phyloP scores from a whole-genome alignment of 202 grass and related monocot genomes.

The Setaria viridis region DNA sequence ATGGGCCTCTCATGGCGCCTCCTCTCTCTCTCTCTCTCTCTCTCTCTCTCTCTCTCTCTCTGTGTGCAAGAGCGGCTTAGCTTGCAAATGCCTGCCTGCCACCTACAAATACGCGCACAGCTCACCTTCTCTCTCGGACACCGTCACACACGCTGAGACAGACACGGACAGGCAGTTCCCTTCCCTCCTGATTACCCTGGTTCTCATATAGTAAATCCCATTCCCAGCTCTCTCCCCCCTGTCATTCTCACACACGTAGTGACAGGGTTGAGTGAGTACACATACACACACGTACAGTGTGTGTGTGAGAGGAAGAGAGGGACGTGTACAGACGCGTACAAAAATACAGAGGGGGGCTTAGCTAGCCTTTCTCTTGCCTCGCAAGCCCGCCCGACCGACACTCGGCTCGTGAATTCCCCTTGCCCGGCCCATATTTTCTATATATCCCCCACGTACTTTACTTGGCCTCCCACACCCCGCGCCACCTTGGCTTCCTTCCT shows the following conservation, averaged over 20 bases:
- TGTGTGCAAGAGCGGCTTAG: not conserved
- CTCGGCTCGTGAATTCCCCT: constrained; percentile 8
- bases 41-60: not conserved
- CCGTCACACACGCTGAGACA: not conserved
- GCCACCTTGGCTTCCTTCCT: not conserved
- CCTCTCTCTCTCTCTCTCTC: too few species aligned
- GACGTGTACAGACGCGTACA: constrained; percentile 29
- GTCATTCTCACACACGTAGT: not conserved
- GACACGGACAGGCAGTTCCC: not conserved
- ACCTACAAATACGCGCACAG: constrained; percentile 34
- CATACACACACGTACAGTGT: not conserved
- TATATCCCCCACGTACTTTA: constrained; percentile 69
- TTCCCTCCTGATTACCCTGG: not conserved
- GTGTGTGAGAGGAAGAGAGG: not conserved
- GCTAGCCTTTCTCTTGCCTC: not conserved
- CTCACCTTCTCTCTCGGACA: not conserved
- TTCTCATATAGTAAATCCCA: not conserved
- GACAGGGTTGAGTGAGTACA: not conserved
- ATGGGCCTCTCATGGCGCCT: constrained; percentile 33
- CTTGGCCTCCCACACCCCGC: constrained; percentile 28
- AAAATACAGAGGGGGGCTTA: constrained; percentile 14
- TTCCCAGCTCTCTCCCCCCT: too few species aligned
- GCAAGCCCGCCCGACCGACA: constrained; percentile 53
- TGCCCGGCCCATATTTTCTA: constrained; percentile 54
- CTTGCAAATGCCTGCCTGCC: constrained; percentile 11